These are phyloP conservation scores for Fomitiporia mediterranea DNA, from an alignment of 1,284 basidiomycete genomes.

Conservation along the genomic window DNA sequence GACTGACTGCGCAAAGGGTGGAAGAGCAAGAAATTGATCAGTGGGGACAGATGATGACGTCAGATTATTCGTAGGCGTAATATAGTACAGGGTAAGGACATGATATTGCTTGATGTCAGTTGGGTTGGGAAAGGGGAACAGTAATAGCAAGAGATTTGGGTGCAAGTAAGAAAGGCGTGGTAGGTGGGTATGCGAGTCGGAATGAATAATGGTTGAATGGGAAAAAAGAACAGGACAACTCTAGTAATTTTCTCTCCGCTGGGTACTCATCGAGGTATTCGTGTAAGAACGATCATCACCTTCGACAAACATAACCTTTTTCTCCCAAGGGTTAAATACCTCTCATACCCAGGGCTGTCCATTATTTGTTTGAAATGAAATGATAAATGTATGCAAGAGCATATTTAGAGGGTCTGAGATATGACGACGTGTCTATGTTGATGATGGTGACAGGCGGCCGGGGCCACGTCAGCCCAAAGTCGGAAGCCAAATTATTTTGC, in stretches of 20 bases:
- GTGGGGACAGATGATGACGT: too few relatives aligned
- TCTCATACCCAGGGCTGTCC: neutral
- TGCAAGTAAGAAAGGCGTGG: too few relatives aligned
- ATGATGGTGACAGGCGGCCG: neutral
- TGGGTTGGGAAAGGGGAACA: neutral
- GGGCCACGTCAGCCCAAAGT: constrained; percentile 2
- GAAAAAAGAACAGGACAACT: neutral
- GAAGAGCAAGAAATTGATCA: too few relatives aligned
- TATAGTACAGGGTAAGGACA: neutral
- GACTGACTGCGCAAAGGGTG: too few relatives aligned
- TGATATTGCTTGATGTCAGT: too few relatives aligned
- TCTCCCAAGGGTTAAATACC: neutral
- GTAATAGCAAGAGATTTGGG: too few relatives aligned
- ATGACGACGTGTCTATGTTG: neutral
- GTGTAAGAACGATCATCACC: neutral
- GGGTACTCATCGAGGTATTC: neutral
- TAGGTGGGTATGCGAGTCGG: too few relatives aligned
- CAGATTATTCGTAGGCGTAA: neutral
- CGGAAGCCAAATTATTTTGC: neutral
- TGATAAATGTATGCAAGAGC: neutral
- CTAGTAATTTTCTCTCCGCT: neutral
- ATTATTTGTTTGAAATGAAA: neutral
- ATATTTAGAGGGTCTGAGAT: neutral
- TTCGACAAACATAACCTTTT: too few relatives aligned
- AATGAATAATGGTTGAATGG: too few relatives aligned